Conservation (phyloP, 31 red algal genomes). For the Asparagopsis taxiformis region DNA sequence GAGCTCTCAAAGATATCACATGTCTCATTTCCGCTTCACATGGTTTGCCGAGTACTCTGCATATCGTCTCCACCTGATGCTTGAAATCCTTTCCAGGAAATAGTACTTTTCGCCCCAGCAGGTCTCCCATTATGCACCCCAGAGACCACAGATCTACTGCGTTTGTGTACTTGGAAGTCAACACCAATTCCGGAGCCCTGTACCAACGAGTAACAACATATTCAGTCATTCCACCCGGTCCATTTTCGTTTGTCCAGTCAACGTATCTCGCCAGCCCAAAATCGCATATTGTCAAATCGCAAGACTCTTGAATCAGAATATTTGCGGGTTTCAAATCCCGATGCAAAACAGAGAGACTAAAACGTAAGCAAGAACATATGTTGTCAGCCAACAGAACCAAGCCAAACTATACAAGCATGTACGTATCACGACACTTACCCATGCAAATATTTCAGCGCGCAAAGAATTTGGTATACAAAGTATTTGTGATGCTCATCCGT, state of each 20-base stretch:
- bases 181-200: constrained; percentile 92
- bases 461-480: constrained; percentile 94
- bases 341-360: constrained; percentile 79
- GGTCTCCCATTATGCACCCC: constrained; percentile 95
- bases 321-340: constrained; percentile 95
- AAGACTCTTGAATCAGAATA: constrained; percentile 85
- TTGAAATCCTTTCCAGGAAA: constrained; percentile 88
- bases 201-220: constrained; percentile 99
- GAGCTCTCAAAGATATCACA: constrained; percentile 50
- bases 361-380: constrained; percentile 8
- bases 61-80: constrained; percentile 88
- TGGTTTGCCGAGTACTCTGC: constrained; percentile 62
- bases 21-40: constrained; percentile 42
- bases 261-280: constrained; percentile 95
- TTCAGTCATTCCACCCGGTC: constrained; percentile 71
- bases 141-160: constrained; percentile 96
- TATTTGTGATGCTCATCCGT: constrained; percentile 62
- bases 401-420: too few relatives aligned
- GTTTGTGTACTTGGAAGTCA: constrained; percentile 78
- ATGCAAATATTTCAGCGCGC: constrained; percentile 83
- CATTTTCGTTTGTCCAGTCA: constrained; percentile 46
- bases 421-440: constrained; percentile 9
- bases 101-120: constrained; percentile 79
- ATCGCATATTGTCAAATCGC: constrained; percentile 83
- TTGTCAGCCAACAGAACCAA: neutral